Base-by-base conservation (phyloP, 495 filamentous ascomycete genomes). In the Bacidia gigantensis region DNA sequence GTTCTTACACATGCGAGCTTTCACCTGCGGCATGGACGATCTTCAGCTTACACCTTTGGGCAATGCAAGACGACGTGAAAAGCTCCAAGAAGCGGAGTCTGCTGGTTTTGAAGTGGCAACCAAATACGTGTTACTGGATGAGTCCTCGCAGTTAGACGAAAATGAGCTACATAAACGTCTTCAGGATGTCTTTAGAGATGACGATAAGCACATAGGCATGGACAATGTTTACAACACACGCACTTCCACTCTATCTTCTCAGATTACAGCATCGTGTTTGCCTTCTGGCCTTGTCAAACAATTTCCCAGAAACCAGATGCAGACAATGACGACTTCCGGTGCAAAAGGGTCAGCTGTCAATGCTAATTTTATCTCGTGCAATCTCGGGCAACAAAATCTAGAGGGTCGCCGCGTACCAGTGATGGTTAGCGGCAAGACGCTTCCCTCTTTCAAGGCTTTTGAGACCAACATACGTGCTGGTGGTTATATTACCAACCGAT, bases 301-400 rank as follows among this genome's bases (percentile, higher is more conserved):
- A 20, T 97, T 97, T 69, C 93, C 93, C 0, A 83, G 82, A 62
- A 99, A 99, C 58, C 93, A 97, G 65, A 97, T 99, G 88, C 93
- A 97, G 73, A 79, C 83, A 54, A 99, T 99, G 93, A 99, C 93
- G 10, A 81, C 82, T 2, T 94, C 93, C 23, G 93, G 93, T 60
- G 93, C 93, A 46, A 99, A 99, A 74, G 92, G 93, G 61, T 83
- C 76, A 32, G 66, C 74, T 49, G 93, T 97, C 60, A 99, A 99
- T 64, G 93, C 93, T 51, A 95, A 92, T 59, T 79, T 95, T 50
- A 97, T 99, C 70, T 95, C 89, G 26, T 97, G 89, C 66, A 93
- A 97, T 63, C 76, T 99, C 51, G 93, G 93, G 22, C 93, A 99
- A 62, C 93, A 99, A 62, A 85, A 93, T 68, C 70, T 99, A 57